Conservation (phyloP, 768 basidiomycete genomes). For the Russula foetens region DNA sequence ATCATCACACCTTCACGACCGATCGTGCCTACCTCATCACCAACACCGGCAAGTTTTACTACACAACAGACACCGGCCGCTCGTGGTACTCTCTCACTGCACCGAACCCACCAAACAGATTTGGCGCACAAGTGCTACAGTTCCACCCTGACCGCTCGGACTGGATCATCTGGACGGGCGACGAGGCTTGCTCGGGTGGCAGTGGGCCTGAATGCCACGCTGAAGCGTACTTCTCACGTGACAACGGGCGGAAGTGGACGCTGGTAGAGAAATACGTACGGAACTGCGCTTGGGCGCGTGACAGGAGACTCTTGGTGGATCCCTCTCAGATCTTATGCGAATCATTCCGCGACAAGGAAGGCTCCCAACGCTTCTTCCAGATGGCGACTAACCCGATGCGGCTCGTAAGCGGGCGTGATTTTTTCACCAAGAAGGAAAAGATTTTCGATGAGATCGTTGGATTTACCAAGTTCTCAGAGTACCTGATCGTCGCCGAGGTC, state of each 20-base stretch:
- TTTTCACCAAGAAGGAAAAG: conserved; percentile 60
- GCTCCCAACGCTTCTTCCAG: conserved; percentile 56
- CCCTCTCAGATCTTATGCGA: conserved; percentile 90
- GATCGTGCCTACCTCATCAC: conserved; percentile 93
- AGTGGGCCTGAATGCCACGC: conserved; percentile 53
- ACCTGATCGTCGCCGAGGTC: conserved; percentile 91
- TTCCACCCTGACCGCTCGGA: conserved; percentile 82
- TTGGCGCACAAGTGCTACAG: conserved; percentile 66
- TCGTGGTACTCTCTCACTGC: conserved; percentile 53
- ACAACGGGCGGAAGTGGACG: conserved; percentile 75
- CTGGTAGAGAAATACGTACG: conserved; percentile 78
- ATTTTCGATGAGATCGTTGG: conserved; percentile 87
- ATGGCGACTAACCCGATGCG: conserved; percentile 56
- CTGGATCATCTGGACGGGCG: conserved; percentile 83
- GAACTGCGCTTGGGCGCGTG: conserved; percentile 89
- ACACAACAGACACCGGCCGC: conserved; percentile 77
- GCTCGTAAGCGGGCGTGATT: conserved; percentile 69
- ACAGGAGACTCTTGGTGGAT: conserved; percentile 70
- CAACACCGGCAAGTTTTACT: conserved; percentile 48
- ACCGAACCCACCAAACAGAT: conserved; percentile 70
- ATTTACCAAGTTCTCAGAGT: conserved; percentile 96
- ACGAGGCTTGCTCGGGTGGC: conserved; percentile 47
- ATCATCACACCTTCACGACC: conserved; percentile 70
- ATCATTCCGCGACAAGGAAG: conserved; percentile 73
- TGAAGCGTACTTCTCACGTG: conserved; percentile 61